Base-by-base conservation (phyloP, 495 filamentous ascomycete species). In the Podospora pseudopauciseta region DNA sequence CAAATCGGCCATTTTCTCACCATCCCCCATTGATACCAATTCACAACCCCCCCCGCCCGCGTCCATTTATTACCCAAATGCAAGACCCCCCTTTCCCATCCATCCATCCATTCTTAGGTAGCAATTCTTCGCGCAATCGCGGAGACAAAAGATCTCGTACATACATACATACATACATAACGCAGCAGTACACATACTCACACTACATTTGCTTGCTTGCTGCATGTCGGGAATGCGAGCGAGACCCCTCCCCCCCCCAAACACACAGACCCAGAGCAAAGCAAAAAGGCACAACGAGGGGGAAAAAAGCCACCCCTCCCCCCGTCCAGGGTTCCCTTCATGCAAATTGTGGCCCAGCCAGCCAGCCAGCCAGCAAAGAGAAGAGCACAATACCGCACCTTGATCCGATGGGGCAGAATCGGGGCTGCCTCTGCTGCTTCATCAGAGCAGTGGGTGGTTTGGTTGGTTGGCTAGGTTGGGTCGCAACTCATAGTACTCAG, bases 361-460 rank as follows among this genome's bases (percentile, higher is more conserved):
- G 4, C 30, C 30, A 23, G 23, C 23, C 30, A 32, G 30, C 30
- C 30, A 32, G 30, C 4, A 7, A 32, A 32, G 7, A 32, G 7
- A 58, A 20, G 55, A 66, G 69, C 57, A 60, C 64, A 60, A 60
- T 60, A 60, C 60, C 53, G 7, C 15, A 5, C 32, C 26, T 56
- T 64, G 60, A 64, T 68, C 60, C 23, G 44, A 49, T 34, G 20
- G 62, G 62, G 6, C 16, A 58, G 55, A 55, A 30, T 28, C 66
- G 53, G 68, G 49, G 54, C 30, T 60, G 23, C 23, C 23, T 23
- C 23, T 23, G 23, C 28, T 71, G 69, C 67, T 69, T 67, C 58
- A 68, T 73, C 71, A 69, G 55, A 23, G 39, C 5, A 13, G 39
- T 3, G 67, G 53, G 20, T 56, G 53, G 56, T 49, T 23, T 23